Percentiles rank a stretch among this genome's conserved stretches.
Evolutionary conservation across 768 basidiomycete species (phyloP).

Genomic region (Omphalotus guepiniiformis): DNA sequence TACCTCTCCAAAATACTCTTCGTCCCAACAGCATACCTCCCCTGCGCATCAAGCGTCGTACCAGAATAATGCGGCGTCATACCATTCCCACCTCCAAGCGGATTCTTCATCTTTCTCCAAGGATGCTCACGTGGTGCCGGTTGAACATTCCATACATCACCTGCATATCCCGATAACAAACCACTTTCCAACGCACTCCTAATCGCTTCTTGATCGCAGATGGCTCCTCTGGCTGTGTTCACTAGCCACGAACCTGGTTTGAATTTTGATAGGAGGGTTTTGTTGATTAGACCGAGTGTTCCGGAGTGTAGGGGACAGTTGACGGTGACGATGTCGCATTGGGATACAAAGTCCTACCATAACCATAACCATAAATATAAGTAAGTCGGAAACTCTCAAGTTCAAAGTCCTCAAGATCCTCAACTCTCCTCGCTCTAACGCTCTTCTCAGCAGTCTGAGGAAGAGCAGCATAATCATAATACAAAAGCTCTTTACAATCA

Average conservation of each 20-base stretch:
- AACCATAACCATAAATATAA: not conserved
- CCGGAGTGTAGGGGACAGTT: constrained; percentile 87
- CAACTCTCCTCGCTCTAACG: constrained; percentile 68
- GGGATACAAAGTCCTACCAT: constrained; percentile 39
- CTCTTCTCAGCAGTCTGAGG: constrained; percentile 43
- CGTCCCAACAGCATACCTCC: constrained; percentile 73
- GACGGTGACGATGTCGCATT: constrained; percentile 81
- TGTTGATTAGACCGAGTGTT: constrained; percentile 74
- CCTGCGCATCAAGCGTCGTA: constrained; percentile 86
- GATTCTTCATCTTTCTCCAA: constrained; percentile 81
- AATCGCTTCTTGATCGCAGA: constrained; percentile 80
- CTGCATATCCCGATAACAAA: constrained; percentile 58
- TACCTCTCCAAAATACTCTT: constrained; percentile 71
- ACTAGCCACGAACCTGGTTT: constrained; percentile 92
- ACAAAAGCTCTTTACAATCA: constrained; percentile 84
- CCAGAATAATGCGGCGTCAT: constrained; percentile 89
- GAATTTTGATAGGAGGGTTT: constrained; percentile 79
- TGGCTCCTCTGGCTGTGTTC: constrained; percentile 90
- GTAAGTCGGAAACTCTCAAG: not conserved
- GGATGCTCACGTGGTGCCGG: constrained; percentile 83
- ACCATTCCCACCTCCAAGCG: constrained; percentile 82
- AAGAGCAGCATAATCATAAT: constrained; percentile 80
- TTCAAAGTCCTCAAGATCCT: constrained; percentile 48
- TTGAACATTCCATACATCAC: constrained; percentile 84
- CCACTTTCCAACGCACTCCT: constrained; percentile 72